Base-by-base conservation (phyloP, 129 eudicot genomes). In the Smallanthus sonchifolius region DNA sequence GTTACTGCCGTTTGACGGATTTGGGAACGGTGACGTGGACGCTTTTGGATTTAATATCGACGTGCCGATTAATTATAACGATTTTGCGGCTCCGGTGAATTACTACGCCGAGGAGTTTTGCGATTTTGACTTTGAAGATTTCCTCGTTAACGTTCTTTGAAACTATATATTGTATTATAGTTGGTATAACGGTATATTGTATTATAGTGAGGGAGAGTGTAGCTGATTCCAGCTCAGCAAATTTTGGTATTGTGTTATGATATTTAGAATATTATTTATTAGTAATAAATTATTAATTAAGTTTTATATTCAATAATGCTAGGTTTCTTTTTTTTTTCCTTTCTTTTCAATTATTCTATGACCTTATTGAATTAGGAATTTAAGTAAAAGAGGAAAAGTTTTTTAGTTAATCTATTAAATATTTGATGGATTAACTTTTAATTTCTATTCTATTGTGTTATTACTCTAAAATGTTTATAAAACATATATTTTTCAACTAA, bases 51-150 rank as follows among this genome's bases (percentile, higher is more conserved):
- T 83, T 32, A 79, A 70, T 34, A 35, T 79, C 44, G 88, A 79
- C 17, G 2, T 73, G 63, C 61, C 83, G 70, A 34, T 80, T 14
- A 40, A 59, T 52, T 55, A 70, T 69, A 69, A 82, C 77, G 78
- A 69, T 24, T 42, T 80, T 20, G 34, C 10, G 17, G 24, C n/a
- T 48, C 76, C 78, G 69, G 69, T 52, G 60, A 81, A 73, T 6
- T 67, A 37, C 47, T 49, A 36, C 80, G 74, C 39, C 38, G 86
- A 81, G 43, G 82, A 81, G 39, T 81, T 84, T 78, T 88, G 85
- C 60, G 91, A 88, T 70, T 77, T 87, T 78, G 83, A 85, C 75
- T 63, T 85, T 17, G 81, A 83, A 13, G 93, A 84, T 60, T 87
- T 87, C 28, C 80, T 83, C 75, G 76, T 79, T 77, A 86, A 85